These are phyloP conservation scores for Thermomyces lanuginosus DNA, from an alignment of 2,329 filamentous ascomycete genomes.

Conservation along the genomic window DNA sequence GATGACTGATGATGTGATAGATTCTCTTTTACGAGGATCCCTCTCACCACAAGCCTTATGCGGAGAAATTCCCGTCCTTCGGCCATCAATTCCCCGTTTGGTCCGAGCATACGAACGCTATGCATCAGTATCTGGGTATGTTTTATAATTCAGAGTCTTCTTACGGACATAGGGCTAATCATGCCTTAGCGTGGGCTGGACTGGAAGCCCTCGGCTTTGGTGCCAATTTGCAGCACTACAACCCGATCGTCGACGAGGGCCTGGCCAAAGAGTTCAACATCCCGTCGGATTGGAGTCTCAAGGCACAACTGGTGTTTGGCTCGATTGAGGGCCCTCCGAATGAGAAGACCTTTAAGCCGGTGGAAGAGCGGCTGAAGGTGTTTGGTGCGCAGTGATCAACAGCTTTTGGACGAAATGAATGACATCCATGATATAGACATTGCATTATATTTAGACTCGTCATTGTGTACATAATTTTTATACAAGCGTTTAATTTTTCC, in stretches of 20 bases:
- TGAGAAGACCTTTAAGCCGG: slow-evolving; percentile 47
- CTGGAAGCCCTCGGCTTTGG: slow-evolving; percentile 72
- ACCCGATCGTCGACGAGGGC: slow-evolving; percentile 63
- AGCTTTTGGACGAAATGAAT: too few species aligned
- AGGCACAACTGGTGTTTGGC: slow-evolving; percentile 75
- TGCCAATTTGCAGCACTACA: slow-evolving; percentile 87
- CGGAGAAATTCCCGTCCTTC: slow-evolving; percentile 55
- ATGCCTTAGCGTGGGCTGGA: slow-evolving; percentile 50
- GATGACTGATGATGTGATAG: slow-evolving; percentile 8
- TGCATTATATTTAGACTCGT: too few species aligned
- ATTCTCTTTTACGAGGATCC: slow-evolving; percentile 78
- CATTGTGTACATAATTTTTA: too few species aligned
- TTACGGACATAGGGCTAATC: slow-evolving; percentile 1
- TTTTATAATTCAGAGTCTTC: slow-evolving; percentile 3
- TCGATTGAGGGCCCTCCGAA: slow-evolving; percentile 37
- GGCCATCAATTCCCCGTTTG: slow-evolving; percentile 65
- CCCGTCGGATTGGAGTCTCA: slow-evolving; percentile 56
- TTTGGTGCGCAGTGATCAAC: slow-evolving; percentile 5
- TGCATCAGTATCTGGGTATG: slow-evolving; percentile 55
- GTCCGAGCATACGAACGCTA: slow-evolving; percentile 61
- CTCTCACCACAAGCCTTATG: slow-evolving; percentile 46
- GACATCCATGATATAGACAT: too few species aligned
- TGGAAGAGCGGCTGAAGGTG: slow-evolving; percentile 52
- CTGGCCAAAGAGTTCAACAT: slow-evolving; percentile 54
- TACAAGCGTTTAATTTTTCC: too few species aligned